Conservation (phyloP, 495 filamentous ascomycete species). For the Trichodelitschia bisporula region DNA sequence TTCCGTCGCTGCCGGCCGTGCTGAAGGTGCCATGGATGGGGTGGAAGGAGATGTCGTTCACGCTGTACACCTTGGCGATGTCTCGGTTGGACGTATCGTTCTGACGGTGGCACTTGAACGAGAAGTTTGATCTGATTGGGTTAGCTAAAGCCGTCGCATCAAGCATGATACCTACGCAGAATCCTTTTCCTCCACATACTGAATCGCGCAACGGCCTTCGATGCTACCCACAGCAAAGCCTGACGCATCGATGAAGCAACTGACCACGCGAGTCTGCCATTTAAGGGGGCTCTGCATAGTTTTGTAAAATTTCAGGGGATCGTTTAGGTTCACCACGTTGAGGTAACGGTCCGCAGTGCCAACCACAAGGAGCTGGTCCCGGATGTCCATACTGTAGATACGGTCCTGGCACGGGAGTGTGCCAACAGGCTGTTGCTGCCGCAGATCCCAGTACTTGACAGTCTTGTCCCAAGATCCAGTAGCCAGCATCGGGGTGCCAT, state of each 20-base stretch:
- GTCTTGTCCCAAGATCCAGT: slow-evolving; percentile 94
- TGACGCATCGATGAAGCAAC: slow-evolving; percentile 58
- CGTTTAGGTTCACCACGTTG: slow-evolving; percentile 63
- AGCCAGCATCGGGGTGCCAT: slow-evolving; percentile 37
- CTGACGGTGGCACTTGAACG: slow-evolving; percentile 84
- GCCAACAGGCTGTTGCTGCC: slow-evolving; percentile 35
- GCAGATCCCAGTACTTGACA: slow-evolving; percentile 86
- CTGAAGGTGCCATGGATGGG: slow-evolving; percentile 73
- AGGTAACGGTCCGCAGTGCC: slow-evolving; percentile 75
- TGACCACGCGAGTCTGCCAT: slow-evolving; percentile 68
- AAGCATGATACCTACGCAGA: slow-evolving; percentile 25
- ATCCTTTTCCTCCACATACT: slow-evolving; percentile 76
- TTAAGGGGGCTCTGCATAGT: slow-evolving; percentile 64
- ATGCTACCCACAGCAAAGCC: slow-evolving; percentile 78
- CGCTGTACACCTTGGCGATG: slow-evolving; percentile 59
- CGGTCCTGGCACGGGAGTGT: slow-evolving; percentile 48
- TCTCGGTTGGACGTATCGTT: slow-evolving; percentile 34
- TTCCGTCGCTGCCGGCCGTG: slow-evolving; percentile 72
- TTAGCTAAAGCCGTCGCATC: too few relatives aligned
- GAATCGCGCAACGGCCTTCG: slow-evolving; percentile 72
- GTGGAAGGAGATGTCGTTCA: slow-evolving; percentile 79
- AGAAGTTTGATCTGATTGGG: slow-evolving; percentile 43
- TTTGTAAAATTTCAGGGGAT: slow-evolving; percentile 52
- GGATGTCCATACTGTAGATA: slow-evolving; percentile 69
- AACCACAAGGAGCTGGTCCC: slow-evolving; percentile 52